These are phyloP conservation scores for Basidioascus undulatus DNA, from an alignment of 768 basidiomycete genomes.

Conservation along the genomic window DNA sequence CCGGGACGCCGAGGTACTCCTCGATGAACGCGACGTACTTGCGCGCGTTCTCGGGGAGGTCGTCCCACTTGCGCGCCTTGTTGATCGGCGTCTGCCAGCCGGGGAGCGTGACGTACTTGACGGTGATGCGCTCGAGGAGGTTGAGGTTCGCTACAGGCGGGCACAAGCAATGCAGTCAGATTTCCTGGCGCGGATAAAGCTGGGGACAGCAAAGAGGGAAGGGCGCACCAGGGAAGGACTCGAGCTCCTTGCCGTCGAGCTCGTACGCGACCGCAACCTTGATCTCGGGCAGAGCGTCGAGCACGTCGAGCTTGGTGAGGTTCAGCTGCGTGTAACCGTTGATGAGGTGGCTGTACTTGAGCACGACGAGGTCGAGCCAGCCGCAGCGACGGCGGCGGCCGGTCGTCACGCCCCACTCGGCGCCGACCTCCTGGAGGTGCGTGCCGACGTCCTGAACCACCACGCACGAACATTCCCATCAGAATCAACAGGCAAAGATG, in stretches of 20 bases:
- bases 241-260: conserved; percentile 48
- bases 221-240: conserved; percentile 61
- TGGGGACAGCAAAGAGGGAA: not conserved
- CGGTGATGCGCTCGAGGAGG: conserved; percentile 47
- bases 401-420: conserved; percentile 77
- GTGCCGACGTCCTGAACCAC: conserved; percentile 40
- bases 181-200: not conserved
- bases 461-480: not conserved
- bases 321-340: conserved; percentile 89
- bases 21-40: conserved; percentile 76
- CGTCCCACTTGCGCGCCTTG: conserved; percentile 34
- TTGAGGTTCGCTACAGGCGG: conserved; percentile 60
- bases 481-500: not conserved
- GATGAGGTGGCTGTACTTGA: conserved; percentile 75
- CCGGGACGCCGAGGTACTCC: conserved; percentile 36
- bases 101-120: conserved; percentile 65
- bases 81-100: conserved; percentile 75
- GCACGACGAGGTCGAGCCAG: conserved; percentile 89
- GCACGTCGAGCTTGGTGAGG: conserved; percentile 83
- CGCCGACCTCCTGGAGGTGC: conserved; percentile 80
- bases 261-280: conserved; percentile 63
- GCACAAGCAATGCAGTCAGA: conserved; percentile 1
- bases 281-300: conserved; percentile 65
- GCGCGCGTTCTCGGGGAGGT: conserved; percentile 60
- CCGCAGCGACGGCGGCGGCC: conserved; percentile 81